Conservation (phyloP, 495 filamentous ascomycete species). For the Penicillium pancosmium region DNA sequence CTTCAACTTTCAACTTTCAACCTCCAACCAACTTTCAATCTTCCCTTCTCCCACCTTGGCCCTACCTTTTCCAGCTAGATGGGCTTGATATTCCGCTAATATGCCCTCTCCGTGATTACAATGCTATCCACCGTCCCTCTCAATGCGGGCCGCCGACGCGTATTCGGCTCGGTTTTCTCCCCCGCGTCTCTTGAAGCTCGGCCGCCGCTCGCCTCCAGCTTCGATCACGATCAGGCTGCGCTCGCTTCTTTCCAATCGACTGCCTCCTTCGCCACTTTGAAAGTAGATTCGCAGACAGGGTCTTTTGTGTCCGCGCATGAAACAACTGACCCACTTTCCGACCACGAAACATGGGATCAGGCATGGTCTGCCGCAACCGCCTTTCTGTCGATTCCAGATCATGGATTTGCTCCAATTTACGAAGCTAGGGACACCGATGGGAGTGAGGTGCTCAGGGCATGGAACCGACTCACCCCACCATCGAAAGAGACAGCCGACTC, state of each 20-base stretch:
- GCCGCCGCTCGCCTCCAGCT: constrained; percentile 13
- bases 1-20: too few species aligned
- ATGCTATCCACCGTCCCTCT: constrained; percentile 33
- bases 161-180: constrained; percentile 57
- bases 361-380: constrained; percentile 70
- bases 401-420: constrained; percentile 30
- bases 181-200: constrained; percentile 41
- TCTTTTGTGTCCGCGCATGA: constrained; percentile 15
- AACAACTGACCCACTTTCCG: constrained; percentile 25
- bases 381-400: constrained; percentile 59
- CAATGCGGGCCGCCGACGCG: constrained; percentile 42
- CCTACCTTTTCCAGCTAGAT: too few species aligned
- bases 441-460: constrained; percentile 31
- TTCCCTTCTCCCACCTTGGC: too few species aligned
- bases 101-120: constrained; percentile 15
- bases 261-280: constrained; percentile 22
- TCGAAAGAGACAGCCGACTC: constrained; percentile 38
- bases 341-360: constrained; percentile 65
- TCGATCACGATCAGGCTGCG: constrained; percentile 20
- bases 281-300: constrained; percentile 19
- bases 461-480: constrained; percentile 36
- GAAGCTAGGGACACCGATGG: constrained; percentile 29
- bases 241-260: constrained; percentile 23
- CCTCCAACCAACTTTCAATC: too few species aligned
- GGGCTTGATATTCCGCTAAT: neutral